Conservation (phyloP, 139 green algal genomes). For the Cymbomonas tetramitiformis region DNA sequence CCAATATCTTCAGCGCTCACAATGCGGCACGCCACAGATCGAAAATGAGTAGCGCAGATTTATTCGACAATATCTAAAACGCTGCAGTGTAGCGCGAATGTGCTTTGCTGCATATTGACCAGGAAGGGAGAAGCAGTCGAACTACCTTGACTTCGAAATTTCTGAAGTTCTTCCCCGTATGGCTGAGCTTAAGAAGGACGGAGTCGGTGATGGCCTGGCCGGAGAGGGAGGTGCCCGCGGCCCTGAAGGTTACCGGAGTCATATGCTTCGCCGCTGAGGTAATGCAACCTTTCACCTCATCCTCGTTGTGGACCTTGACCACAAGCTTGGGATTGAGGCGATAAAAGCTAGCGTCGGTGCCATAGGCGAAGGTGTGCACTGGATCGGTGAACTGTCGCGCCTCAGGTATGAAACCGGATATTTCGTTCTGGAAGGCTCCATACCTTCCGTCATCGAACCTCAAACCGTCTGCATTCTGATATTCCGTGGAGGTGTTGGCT, state of each 20-base stretch:
- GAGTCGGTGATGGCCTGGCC: slow-evolving; percentile 79
- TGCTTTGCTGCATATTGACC: too few species aligned
- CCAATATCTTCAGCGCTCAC: too few species aligned
- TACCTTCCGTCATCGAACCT: slow-evolving; percentile 79
- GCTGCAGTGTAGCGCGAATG: too few species aligned
- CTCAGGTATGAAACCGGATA: slow-evolving; percentile 59
- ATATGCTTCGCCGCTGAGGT: slow-evolving; percentile 63
- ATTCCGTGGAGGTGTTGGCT: background rate
- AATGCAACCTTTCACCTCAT: slow-evolving; percentile 66
- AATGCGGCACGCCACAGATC: too few species aligned
- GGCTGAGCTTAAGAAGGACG: slow-evolving; percentile 87
- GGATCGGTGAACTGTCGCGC: slow-evolving; percentile 66
- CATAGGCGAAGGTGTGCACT: slow-evolving; percentile 83
- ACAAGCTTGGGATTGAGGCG: slow-evolving; percentile 78
- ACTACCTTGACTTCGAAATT: slow-evolving; percentile 66
- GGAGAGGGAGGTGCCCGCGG: slow-evolving; percentile 80
- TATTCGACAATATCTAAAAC: too few species aligned
- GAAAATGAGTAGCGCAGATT: too few species aligned
- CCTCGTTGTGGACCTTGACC: slow-evolving; percentile 66
- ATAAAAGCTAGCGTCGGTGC: slow-evolving; percentile 89
- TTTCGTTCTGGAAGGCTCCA: slow-evolving; percentile 58
- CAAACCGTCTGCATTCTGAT: slow-evolving; percentile 13
- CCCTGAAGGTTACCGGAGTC: slow-evolving; percentile 89
- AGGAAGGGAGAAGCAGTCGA: too few species aligned
- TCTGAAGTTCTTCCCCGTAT: slow-evolving; percentile 87